Percentiles rank a stretch among this genome's conserved stretches.
Evolutionary conservation across 176 grass and related monocot species (phyloP).

Genomic region (Guadua angustifolia): DNA sequence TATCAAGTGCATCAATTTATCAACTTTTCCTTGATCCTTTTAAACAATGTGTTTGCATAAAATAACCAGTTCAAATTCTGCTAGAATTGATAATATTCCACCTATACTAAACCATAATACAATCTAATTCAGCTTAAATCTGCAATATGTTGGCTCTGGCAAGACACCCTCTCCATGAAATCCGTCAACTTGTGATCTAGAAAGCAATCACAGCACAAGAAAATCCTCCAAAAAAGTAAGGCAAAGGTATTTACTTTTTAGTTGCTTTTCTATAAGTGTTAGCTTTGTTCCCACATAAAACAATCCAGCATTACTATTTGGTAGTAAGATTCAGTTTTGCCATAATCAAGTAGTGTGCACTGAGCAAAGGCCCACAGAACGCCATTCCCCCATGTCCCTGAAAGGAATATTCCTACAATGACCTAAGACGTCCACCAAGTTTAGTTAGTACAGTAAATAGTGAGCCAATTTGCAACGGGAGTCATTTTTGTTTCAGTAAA

Average conservation of each 20-base stretch:
- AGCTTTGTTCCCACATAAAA: not conserved
- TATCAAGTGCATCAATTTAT: not conserved
- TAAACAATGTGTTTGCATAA: not conserved
- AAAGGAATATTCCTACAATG: not conserved
- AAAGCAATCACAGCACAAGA: slow-evolving; percentile 7
- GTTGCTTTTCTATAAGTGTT: not conserved
- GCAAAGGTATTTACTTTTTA: not conserved
- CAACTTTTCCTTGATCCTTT: not conserved
- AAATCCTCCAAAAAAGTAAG: not conserved
- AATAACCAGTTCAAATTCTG: not conserved
- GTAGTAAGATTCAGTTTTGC: not conserved
- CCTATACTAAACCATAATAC: not conserved
- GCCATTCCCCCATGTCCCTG: not conserved
- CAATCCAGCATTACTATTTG: not conserved
- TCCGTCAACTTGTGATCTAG: not conserved
- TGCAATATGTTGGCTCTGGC: not conserved
- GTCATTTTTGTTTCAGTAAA: not conserved
- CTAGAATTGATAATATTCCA: not conserved
- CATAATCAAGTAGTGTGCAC: not conserved
- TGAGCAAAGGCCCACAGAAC: not conserved
- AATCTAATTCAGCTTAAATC: not conserved
- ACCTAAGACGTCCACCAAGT: not conserved
- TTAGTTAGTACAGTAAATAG: slow-evolving; percentile 21
- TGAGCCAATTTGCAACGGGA: not conserved
- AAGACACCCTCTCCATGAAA: not conserved